phyloP scores from a whole-genome alignment of 139 green algal species.

The Chlamydomonas sp. region DNA sequence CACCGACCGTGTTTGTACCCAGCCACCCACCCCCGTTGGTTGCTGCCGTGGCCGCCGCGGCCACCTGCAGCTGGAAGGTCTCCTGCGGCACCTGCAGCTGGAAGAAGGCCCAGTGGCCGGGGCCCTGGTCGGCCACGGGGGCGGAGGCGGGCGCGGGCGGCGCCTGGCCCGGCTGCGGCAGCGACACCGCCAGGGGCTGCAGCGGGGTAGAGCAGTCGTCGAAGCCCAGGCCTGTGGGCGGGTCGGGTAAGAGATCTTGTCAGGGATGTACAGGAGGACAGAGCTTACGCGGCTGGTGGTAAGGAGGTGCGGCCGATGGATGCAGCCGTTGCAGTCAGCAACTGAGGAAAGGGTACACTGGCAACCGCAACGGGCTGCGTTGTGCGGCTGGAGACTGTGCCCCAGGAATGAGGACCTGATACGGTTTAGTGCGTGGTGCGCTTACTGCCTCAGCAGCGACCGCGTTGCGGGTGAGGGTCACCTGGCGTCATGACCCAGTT shows the following conservation, averaged over 20 bases:
- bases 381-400: too few relatives aligned
- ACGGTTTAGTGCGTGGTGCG: not conserved
- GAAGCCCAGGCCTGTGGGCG: slow-evolving; percentile 22
- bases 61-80: not conserved
- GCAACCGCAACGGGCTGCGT: too few relatives aligned
- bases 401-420: not conserved
- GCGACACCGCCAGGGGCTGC: not conserved
- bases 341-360: too few relatives aligned
- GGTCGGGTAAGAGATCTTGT: not conserved
- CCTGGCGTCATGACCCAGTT: slow-evolving; percentile 25
- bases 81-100: not conserved
- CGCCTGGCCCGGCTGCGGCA: not conserved
- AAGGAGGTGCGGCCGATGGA: too few relatives aligned
- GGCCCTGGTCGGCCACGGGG: not conserved
- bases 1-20: not conserved
- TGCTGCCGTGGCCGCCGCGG: not conserved
- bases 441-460: not conserved
- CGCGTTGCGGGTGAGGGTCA: not conserved
- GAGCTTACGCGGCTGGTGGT: too few relatives aligned
- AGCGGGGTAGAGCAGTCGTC: slow-evolving; percentile 32
- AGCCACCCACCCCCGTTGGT: not conserved
- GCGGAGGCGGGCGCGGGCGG: not conserved
- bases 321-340: too few relatives aligned
- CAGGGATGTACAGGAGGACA: too few relatives aligned
- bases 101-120: slow-evolving; percentile 26